Evolutionary conservation across 768 basidiomycete species (phyloP), one percentile per base, ranked within the genome.

Genomic region (Hericium rajendrae): DNA sequence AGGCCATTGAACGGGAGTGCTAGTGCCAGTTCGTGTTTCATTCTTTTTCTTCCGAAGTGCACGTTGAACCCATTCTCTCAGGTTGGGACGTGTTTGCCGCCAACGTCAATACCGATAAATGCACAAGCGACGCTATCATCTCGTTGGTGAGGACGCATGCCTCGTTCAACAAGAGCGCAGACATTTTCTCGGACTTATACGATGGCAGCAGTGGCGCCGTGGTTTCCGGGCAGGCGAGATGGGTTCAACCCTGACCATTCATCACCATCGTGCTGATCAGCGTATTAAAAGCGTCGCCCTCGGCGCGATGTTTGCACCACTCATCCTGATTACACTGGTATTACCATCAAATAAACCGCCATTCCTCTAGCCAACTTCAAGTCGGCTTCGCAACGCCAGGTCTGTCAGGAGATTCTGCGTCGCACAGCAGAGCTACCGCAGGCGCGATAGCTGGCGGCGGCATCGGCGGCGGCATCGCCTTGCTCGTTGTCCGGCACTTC

Each of bases 31-130:
- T 16, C 12, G 52, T 26, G 12, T 32, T 32, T 10, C 37, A n/a
- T 16, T 9, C 12, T 20, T 13, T 15, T 20, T 20, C 5, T 50
- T 16, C 4, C 15, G 28, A n/a, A 40, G 10, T 38, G 11, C 22
- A 32, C 6, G n/a, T 32, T 10, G 5, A 8, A 32, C 32, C 0
- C 6, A 2, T 32, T 32, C 9, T 6, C 32, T 37, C 37, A 60
- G 61, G 38, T 28, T 62, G 59, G 24, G 57, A 62, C 39, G 49
- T 62, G 55, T 60, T 62, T 28, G 41, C 37, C 4, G 59, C 59
- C 2, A 56, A 37, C 24, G 52, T 55, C 26, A 54, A 50, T 28
- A 46, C 49, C 22, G 50, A 56, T 15, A 32, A 32, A 32, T 39
- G 4, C 6, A 20, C 18, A 12, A 16, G 56, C 18, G 38, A 48